phyloP scores from a whole-genome alignment of 2,329 filamentous ascomycete species.

The Colletotrichum sp. region DNA sequence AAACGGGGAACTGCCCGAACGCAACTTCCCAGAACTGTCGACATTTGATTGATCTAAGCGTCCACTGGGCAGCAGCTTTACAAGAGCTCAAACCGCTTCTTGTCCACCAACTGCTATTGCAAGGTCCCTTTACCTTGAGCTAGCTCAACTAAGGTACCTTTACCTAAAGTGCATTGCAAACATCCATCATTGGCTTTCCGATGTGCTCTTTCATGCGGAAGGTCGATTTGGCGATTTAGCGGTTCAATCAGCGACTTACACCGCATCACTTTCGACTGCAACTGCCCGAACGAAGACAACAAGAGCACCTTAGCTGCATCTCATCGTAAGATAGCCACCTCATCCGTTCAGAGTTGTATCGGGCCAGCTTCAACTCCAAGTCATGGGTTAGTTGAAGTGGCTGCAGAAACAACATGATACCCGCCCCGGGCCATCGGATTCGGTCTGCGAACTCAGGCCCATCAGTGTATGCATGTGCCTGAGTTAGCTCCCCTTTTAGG shows the following conservation, averaged over 20 bases:
- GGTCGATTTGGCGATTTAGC: neutral
- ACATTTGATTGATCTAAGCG: neutral
- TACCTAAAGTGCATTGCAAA: neutral
- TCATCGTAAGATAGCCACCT: neutral
- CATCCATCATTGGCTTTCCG: neutral
- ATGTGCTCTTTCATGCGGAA: neutral
- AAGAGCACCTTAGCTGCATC: neutral
- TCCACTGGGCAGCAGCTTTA: neutral
- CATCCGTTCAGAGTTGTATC: neutral
- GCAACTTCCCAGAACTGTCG: neutral
- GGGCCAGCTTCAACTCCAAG: neutral
- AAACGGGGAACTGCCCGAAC: neutral
- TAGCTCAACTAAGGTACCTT: neutral
- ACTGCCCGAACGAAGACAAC: neutral
- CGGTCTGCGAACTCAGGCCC: neutral
- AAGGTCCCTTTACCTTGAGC: neutral
- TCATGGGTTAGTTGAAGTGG: neutral
- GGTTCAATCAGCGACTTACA: neutral
- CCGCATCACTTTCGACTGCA: neutral
- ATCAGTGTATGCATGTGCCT: conserved; percentile 20
- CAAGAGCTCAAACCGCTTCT: neutral
- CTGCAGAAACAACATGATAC: neutral
- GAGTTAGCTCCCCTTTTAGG: neutral
- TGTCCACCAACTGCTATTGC: neutral
- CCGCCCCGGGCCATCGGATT: neutral